Conservation (phyloP, 2,329 filamentous ascomycete genomes). For the Plectosphaerella cucumerina region DNA sequence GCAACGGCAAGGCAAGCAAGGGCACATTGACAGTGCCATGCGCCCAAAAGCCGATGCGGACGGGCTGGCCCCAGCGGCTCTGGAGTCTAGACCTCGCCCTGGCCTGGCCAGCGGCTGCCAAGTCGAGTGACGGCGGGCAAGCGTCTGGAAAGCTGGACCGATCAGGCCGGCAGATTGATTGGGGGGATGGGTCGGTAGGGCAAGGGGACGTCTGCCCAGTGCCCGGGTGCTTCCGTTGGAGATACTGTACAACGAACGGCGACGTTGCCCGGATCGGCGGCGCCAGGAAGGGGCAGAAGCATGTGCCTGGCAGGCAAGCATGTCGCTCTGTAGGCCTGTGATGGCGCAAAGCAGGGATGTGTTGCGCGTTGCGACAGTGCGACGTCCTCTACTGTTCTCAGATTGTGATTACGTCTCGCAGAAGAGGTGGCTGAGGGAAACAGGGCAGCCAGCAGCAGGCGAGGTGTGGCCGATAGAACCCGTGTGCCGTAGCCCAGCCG, state of each 20-base stretch:
- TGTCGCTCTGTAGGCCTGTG: too few relatives aligned
- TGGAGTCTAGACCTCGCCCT: too few relatives aligned
- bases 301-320: too few relatives aligned
- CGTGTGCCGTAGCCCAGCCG: background rate
- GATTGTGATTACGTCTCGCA: background rate
- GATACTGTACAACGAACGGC: too few relatives aligned
- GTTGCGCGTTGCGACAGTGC: too few relatives aligned
- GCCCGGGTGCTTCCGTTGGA: too few relatives aligned
- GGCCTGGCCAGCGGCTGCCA: background rate
- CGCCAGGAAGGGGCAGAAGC: too few relatives aligned
- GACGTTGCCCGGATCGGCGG: too few relatives aligned
- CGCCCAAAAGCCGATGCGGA: background rate
- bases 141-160: background rate
- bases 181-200: background rate
- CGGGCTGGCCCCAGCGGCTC: background rate
- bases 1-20: background rate
- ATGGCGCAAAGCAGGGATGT: too few relatives aligned
- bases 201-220: too few relatives aligned
- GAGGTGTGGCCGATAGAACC: slow-evolving; percentile 3
- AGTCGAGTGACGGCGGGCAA: background rate
- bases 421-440: background rate
- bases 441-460: background rate
- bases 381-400: too few relatives aligned
- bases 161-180: background rate
- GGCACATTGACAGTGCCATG: background rate